Evolutionary conservation across 2,329 filamentous ascomycete genomes (phyloP).

Genomic region (Lasiodiplodia sp.): DNA sequence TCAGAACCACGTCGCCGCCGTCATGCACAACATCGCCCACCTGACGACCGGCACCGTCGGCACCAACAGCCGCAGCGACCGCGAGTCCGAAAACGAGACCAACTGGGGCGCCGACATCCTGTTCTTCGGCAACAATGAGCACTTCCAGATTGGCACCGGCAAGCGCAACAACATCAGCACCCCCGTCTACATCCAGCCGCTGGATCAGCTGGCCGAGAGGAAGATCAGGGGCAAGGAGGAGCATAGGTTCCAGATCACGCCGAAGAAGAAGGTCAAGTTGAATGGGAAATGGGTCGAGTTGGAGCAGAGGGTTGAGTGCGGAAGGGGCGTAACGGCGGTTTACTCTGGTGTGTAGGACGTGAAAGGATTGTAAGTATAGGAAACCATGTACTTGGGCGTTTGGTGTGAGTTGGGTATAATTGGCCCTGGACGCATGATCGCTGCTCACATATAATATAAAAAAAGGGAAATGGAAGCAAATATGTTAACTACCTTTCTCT

Average conservation of each 20-base stretch:
- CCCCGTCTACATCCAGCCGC: conserved; percentile 79
- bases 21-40: conserved; percentile 81
- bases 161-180: conserved; percentile 80
- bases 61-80: conserved; percentile 42
- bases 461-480: neutral
- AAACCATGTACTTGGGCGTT: neutral
- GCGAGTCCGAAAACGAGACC: conserved; percentile 68
- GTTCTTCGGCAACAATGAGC: conserved; percentile 95
- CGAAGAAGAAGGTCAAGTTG: conserved; percentile 72
- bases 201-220: conserved; percentile 71
- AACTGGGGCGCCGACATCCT: conserved; percentile 90
- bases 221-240: conserved; percentile 69
- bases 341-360: conserved; percentile 69
- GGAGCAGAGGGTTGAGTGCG: conserved; percentile 90
- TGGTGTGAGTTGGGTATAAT: neutral
- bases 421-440: neutral
- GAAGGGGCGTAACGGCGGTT: conserved; percentile 79
- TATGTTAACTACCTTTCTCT: neutral
- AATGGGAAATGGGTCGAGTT: conserved; percentile 75
- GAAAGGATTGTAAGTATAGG: neutral
- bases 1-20: conserved; percentile 78
- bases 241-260: conserved; percentile 82
- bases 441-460: neutral
- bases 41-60: conserved; percentile 61
- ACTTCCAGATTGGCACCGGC: conserved; percentile 90